Evolutionary conservation across 768 basidiomycete species (phyloP), one percentile per base, ranked within the genome.

Genomic region (Phylloporus arenicola): DNA sequence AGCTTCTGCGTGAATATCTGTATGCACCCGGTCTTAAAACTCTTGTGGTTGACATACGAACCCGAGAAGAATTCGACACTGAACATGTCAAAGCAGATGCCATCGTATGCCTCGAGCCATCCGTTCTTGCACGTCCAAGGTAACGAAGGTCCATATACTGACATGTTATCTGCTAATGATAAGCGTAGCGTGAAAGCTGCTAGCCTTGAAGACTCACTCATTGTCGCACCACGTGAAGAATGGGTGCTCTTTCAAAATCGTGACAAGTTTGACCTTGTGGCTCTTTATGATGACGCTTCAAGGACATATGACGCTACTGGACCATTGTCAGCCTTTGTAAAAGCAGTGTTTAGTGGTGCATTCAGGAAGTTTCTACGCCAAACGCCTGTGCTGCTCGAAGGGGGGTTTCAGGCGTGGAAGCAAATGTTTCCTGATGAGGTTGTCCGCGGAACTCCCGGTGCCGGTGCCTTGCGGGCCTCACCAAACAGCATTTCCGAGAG

Each of bases 231-330:
- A 2, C 73, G 76, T 33, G 64, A 76, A 34, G 94, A 97, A 68
- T 74, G 73, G 40, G 74, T 75, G 2, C 73, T 88, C n/a, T 98
- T 98, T 65, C 65, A 72, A 37, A 87, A 91, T 53, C 87, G 95
- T 35, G 81, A 92, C 60, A 85, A 87, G 58, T 95, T 89, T 64
- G 93, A 96, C 57, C 68, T 94, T 19, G 82, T 99, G 22, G 88
- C 85, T 14, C 72, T 97, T 4, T 93, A 93, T 65, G 94, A 98
- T 65, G 60, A 77, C 44, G 65, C 73, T 27, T 83, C 88, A 41
- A 74, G 78, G 47, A 66, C 72, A 16, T 75, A 81, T 45, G 78
- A 75, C 2, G 65, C 71, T 17, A 72, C 72, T 10, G 73, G 81
- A 0, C 79, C 83, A 0, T 64, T 88, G n/a, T 73, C 79, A 2